Evolutionary conservation across 257 asterid species (phyloP).

Genomic region (Linaria vulgaris): DNA sequence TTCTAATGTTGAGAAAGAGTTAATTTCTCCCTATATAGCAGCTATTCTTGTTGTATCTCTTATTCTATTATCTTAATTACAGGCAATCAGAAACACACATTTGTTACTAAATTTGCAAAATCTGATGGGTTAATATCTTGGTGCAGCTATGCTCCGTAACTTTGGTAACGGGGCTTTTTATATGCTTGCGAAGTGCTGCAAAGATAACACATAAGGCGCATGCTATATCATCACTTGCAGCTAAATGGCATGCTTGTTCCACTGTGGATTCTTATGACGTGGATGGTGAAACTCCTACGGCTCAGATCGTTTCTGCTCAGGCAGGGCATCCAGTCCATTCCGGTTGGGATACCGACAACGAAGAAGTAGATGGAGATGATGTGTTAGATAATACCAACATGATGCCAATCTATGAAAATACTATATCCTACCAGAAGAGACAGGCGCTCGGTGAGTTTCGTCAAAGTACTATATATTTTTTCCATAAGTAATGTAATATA

Average conservation of each 20-base stretch:
- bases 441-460: conserved; percentile 75
- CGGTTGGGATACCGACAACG: conserved; percentile 53
- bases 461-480: background rate
- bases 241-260: conserved; percentile 93
- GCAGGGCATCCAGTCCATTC: conserved; percentile 26
- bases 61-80: no score
- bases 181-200: conserved; percentile 88
- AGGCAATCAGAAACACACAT: no score
- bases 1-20: no score
- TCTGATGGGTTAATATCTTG: background rate
- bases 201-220: conserved; percentile 91
- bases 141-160: conserved; percentile 82
- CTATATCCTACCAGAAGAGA: conserved; percentile 79
- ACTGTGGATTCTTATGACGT: conserved; percentile 55
- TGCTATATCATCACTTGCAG: conserved; percentile 68
- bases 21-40: no score
- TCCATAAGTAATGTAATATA: background rate
- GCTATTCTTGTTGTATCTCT: no score
- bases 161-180: conserved; percentile 74
- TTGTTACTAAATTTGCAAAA: background rate
- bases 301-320: conserved; percentile 35
- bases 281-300: conserved; percentile 38
- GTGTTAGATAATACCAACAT: conserved; percentile 66
- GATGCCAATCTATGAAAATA: conserved; percentile 48
- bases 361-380: conserved; percentile 90